Conservation (phyloP, 805 yeast species). For the Yarrowia yakushimensis region DNA sequence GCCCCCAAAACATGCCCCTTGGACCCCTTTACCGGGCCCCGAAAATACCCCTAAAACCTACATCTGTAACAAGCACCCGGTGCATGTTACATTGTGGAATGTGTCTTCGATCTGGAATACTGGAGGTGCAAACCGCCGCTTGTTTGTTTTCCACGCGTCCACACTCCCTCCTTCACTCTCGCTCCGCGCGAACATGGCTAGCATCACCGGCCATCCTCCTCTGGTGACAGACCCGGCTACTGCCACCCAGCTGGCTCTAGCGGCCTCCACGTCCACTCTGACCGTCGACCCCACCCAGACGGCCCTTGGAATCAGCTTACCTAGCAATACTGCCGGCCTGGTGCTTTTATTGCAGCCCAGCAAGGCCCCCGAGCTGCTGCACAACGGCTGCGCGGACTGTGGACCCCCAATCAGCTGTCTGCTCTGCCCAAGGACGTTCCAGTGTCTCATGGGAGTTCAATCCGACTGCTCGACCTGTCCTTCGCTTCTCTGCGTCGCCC, state of each 20-base stretch:
- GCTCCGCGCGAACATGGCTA: background rate
- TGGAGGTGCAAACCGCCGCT: background rate
- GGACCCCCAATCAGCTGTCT: conserved; percentile 7
- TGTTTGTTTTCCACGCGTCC: background rate
- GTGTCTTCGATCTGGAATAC: background rate
- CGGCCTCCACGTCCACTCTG: background rate
- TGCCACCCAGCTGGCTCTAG: background rate
- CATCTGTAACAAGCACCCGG: conserved; percentile 20
- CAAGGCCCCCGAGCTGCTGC: background rate
- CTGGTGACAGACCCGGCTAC: background rate
- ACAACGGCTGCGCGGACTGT: background rate
- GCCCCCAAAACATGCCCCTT: background rate
- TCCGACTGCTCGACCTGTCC: background rate
- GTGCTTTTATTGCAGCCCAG: background rate
- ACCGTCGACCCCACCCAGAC: background rate
- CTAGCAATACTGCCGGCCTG: background rate
- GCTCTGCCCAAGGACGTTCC: background rate
- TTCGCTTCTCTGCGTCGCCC: background rate
- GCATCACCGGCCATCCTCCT: background rate
- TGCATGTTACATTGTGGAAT: conserved; percentile 6
- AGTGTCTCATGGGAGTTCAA: conserved; percentile 7
- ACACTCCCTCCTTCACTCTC: background rate
- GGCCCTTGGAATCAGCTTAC: background rate
- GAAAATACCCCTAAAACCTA: conserved; percentile 1
- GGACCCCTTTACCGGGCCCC: background rate